A percentile compares a stretch with the other conserved stretches of the same genome.
phyloP scores from a whole-genome alignment of 257 asterid genomes.

The Buddleja alternifolia region DNA sequence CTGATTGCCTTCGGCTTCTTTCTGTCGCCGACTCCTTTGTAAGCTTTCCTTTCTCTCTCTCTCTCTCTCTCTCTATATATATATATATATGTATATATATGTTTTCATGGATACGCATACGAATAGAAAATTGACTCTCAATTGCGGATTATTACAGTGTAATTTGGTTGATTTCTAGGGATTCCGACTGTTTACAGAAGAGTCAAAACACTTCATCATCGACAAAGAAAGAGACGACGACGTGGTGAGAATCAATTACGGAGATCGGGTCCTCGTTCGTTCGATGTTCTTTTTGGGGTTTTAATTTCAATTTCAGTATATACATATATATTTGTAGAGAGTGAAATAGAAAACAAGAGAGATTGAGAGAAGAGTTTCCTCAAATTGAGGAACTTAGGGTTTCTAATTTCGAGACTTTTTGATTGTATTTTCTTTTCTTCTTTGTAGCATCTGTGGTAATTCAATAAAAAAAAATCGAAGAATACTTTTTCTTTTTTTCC shows the following conservation, averaged over 20 bases:
- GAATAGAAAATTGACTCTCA: slow-evolving; percentile 5
- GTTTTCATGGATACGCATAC: not conserved
- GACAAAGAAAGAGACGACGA: slow-evolving; percentile 35
- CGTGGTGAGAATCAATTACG: not conserved
- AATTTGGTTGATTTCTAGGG: slow-evolving; percentile 43
- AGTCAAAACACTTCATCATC: slow-evolving; percentile 36
- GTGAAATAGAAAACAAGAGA: slow-evolving; percentile 23
- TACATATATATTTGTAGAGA: slow-evolving; percentile 31
- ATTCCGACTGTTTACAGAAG: slow-evolving; percentile 38
- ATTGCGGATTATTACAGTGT: slow-evolving; percentile 29
- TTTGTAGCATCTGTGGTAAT: slow-evolving; percentile 39
- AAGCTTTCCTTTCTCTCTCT: slow-evolving; percentile 6
- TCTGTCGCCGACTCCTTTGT: slow-evolving; percentile 38
- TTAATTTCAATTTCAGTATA: slow-evolving; percentile 9
- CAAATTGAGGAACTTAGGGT: slow-evolving; percentile 26
- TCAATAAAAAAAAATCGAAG: slow-evolving; percentile 36
- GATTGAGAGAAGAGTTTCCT: slow-evolving; percentile 31
- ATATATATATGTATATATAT: not conserved
- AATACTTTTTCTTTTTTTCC: slow-evolving; percentile 13
- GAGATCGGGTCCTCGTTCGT: slow-evolving; percentile 26
- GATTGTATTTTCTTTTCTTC: slow-evolving; percentile 31
- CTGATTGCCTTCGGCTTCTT: slow-evolving; percentile 27
- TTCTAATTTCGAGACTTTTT: slow-evolving; percentile 25
- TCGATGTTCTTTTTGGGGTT: slow-evolving; percentile 35
- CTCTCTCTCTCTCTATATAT: not conserved